Evolutionary conservation across 306 rosid species (phyloP).

Genomic region (Trichosanthes truncata): DNA sequence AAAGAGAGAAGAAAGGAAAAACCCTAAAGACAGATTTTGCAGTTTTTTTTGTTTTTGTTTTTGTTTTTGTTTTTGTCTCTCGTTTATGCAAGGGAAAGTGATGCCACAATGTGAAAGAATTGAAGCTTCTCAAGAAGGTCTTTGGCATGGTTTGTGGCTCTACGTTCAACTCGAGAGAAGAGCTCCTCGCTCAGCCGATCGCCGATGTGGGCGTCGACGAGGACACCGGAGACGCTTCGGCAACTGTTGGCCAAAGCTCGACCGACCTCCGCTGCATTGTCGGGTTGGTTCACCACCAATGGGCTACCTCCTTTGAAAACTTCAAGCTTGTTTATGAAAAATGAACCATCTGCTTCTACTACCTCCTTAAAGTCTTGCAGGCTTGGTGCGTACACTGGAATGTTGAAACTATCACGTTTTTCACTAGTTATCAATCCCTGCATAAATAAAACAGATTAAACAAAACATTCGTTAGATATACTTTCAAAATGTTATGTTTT

Average conservation of each 20-base stretch:
- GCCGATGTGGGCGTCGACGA: conserved; percentile 90
- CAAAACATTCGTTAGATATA: neutral
- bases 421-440: conserved; percentile 69
- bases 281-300: conserved; percentile 62
- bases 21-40: neutral
- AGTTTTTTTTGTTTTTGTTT: neutral
- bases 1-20: neutral
- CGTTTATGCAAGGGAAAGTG: conserved; percentile 48
- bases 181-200: conserved; percentile 65
- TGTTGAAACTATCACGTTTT: conserved; percentile 69
- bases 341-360: conserved; percentile 76
- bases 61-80: neutral
- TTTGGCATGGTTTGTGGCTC: conserved; percentile 59
- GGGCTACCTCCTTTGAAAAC: conserved; percentile 98
- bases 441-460: neutral
- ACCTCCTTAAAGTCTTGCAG: conserved; percentile 82
- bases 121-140: conserved; percentile 69
- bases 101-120: conserved; percentile 88
- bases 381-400: conserved; percentile 86
- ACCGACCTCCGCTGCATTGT: conserved; percentile 58
- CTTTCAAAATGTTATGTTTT: no score
- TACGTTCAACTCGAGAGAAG: conserved; percentile 41
- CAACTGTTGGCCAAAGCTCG: conserved; percentile 67
- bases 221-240: conserved; percentile 71
- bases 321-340: conserved; percentile 73